Base-by-base conservation (phyloP, 2,329 filamentous ascomycete genomes). In the Fusarium concolor region DNA sequence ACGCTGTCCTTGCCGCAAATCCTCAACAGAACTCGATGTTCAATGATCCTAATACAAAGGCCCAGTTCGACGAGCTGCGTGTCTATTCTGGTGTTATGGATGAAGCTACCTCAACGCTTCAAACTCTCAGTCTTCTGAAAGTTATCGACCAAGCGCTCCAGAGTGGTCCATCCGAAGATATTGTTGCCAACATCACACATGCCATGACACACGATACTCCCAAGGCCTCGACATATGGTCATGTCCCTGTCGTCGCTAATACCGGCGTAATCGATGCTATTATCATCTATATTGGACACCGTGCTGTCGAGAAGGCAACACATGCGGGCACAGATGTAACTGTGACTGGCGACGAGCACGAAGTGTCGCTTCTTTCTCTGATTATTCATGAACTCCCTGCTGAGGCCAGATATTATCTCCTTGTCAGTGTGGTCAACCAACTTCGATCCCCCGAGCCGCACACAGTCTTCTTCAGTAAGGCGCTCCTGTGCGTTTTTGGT, bases 391-490 rank as follows among this genome's bases (percentile, higher is more conserved):
- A 92, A 64, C 83, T 96, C 38, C 84, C 87, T 38, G 87, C 92
- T 1, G 93, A 96, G 78, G 89, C 90, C 22, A 90, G 94, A 54
- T 97, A 97, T 81, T 92, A 93, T 76, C 84, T 99, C 60, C 80
- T 98, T 58, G 89, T 87, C 71, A 92, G 92, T 69, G 93, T 99
- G 76, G 87, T 93, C 58, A 97, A 98, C 78, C 94, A 98, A 80
- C 87, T 99, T 47, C 92, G 96, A 63, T 97, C 91, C 77, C 93
- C 94, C 12, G 97, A 94, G 76, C 89, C 90, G 47, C 90, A 96
- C 75, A 99, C 96, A 14, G 91, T 94, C 75, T 99, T 96, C 81
- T 99, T 97, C 81, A 94, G 90, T 76, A 92, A 94, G 74, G 87
- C 91, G 15, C 84, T 98, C 42, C 85, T 98, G 46, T 89, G 96